These are phyloP conservation scores for Ogataea pini DNA, from an alignment of 805 yeast species.

Conservation along the genomic window DNA sequence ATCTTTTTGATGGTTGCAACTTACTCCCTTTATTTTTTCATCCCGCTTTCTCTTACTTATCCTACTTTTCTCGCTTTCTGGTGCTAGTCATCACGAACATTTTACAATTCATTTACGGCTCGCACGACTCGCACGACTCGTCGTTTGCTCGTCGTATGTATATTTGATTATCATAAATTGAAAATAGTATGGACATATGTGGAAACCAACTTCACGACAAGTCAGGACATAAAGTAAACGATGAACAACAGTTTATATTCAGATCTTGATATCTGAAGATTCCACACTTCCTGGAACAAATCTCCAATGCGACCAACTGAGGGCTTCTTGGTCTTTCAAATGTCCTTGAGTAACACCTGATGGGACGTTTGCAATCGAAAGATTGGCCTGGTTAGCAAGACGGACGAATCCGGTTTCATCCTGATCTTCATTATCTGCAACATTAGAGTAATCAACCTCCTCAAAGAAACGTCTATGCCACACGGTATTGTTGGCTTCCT, in stretches of 20 bases:
- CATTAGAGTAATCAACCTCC: conserved; percentile 39
- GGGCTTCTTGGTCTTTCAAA: conserved; percentile 53
- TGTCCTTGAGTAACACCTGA: conserved; percentile 52
- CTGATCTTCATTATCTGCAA: conserved; percentile 29
- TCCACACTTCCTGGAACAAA: conserved; percentile 55
- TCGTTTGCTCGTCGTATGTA: too few relatives aligned
- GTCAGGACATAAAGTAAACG: too few relatives aligned
- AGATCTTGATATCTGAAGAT: conserved; percentile 52
- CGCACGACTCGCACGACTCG: too few relatives aligned
- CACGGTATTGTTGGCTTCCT: conserved; percentile 56
- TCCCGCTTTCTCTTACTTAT: too few relatives aligned
- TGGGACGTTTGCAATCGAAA: conserved; percentile 65
- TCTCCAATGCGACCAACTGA: conserved; percentile 64
- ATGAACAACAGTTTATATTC: conserved; percentile 1
- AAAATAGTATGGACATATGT: background rate
- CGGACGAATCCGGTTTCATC: conserved; percentile 41
- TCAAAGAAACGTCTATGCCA: conserved; percentile 90
- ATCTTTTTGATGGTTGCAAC: too few relatives aligned
- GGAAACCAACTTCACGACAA: too few relatives aligned
- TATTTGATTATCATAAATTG: too few relatives aligned
- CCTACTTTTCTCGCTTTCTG: too few relatives aligned
- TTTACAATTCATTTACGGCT: too few relatives aligned
- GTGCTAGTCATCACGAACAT: too few relatives aligned
- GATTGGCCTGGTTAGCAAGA: conserved; percentile 49
- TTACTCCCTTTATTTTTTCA: too few relatives aligned